Percentiles rank a stretch among this genome's conserved stretches.
These are phyloP conservation scores for Nicotiana otophora DNA, from an alignment of 257 asterid species.

Conservation along the genomic window DNA sequence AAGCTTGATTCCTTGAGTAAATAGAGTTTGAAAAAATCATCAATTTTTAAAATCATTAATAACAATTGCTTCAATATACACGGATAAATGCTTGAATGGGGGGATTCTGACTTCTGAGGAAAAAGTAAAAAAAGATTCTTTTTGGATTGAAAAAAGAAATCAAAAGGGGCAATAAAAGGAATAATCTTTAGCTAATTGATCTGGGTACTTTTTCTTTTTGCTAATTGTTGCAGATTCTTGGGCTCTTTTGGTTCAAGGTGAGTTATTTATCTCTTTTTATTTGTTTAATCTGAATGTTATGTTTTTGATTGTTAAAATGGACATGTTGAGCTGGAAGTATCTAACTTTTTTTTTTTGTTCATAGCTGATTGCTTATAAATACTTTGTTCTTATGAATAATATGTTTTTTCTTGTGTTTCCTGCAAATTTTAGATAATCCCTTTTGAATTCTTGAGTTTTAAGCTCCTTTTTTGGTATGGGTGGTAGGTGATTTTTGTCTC, in stretches of 20 bases:
- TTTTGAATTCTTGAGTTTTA: slow-evolving; percentile 2
- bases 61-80: neutral
- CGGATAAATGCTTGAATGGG: slow-evolving; percentile 8
- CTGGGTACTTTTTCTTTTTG: slow-evolving; percentile 30
- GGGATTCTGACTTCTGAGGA: slow-evolving; percentile 5
- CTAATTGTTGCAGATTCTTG: slow-evolving; percentile 32
- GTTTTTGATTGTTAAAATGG: neutral
- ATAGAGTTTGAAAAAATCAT: neutral
- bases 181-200: slow-evolving; percentile 26
- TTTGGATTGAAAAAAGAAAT: slow-evolving; percentile 1
- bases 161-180: slow-evolving; percentile 6
- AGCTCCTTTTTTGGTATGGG: neutral
- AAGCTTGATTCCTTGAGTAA: neutral
- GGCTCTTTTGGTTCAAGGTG: slow-evolving; percentile 30
- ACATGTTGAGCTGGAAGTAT: slow-evolving; percentile 17
- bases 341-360: neutral
- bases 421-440: neutral
- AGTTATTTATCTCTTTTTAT: slow-evolving; percentile 18
- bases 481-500: neutral
- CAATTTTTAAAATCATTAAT: neutral
- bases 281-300: neutral
- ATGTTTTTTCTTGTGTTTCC: neutral
- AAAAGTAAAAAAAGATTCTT: slow-evolving; percentile 22
- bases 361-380: slow-evolving; percentile 1
- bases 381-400: neutral